Percentiles rank a stretch among this genome's conserved stretches.
phyloP scores from a whole-genome alignment of 371 early-diverging fungal species.

The Mucor velutinosus region DNA sequence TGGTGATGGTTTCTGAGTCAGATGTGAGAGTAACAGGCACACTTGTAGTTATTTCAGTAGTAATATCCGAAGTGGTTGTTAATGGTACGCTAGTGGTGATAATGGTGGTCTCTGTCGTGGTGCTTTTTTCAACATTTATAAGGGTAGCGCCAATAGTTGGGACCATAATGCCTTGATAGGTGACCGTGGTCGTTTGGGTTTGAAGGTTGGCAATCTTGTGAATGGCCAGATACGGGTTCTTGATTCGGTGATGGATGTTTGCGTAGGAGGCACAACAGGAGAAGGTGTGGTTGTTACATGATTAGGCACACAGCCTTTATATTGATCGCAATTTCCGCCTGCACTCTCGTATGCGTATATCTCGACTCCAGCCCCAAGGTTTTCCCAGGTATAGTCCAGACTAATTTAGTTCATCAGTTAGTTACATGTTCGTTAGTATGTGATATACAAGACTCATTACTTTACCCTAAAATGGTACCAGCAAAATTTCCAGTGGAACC shows the following conservation, averaged over 20 bases:
- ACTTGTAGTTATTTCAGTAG: neutral
- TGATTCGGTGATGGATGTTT: neutral
- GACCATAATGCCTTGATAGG: neutral
- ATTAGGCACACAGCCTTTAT: slow-evolving; percentile 24
- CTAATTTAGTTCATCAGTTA: neutral
- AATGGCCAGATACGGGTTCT: neutral
- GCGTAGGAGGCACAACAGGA: neutral
- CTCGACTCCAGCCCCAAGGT: slow-evolving; percentile 6
- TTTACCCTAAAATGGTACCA: slow-evolving; percentile 14
- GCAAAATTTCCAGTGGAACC: slow-evolving; percentile 24
- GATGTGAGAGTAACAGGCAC: neutral
- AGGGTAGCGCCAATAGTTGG: neutral
- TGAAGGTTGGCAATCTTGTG: neutral
- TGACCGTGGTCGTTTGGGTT: neutral
- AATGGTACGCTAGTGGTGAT: neutral
- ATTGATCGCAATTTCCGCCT: slow-evolving; percentile 10
- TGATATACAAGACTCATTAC: too few relatives aligned
- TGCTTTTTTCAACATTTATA: neutral
- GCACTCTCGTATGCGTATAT: slow-evolving; percentile 17
- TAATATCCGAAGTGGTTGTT: neutral
- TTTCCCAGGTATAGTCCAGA: slow-evolving; percentile 14
- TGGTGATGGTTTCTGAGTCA: neutral
- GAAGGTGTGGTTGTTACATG: neutral
- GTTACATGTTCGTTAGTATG: too few relatives aligned
- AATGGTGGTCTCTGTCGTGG: neutral